Conservation (phyloP, 139 green algal genomes). For the Haematococcus lacustris region DNA sequence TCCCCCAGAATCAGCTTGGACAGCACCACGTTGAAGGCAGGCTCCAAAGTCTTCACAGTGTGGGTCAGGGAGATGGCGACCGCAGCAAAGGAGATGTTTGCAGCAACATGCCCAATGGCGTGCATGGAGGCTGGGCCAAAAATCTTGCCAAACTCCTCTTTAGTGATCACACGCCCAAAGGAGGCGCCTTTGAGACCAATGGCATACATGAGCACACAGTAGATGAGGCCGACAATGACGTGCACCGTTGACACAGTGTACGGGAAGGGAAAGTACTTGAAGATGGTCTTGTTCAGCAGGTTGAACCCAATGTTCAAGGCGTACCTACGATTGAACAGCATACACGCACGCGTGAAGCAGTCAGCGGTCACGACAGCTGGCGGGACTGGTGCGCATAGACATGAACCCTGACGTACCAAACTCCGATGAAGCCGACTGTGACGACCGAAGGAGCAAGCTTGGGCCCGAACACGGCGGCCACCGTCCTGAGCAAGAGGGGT, state of each 20-base stretch:
- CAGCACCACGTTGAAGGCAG: constrained; percentile 90
- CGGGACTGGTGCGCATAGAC: not conserved
- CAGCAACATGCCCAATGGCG: constrained; percentile 91
- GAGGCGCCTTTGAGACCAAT: constrained; percentile 83
- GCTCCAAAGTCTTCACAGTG: constrained; percentile 97
- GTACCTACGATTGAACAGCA: constrained; percentile 58
- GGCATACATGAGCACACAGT: constrained; percentile 75
- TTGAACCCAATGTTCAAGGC: constrained; percentile 98
- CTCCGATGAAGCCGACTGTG: constrained; percentile 67
- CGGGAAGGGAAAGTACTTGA: constrained; percentile 98
- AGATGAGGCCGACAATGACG: constrained; percentile 79
- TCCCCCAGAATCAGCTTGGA: constrained; percentile 74
- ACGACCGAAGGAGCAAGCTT: constrained; percentile 60
- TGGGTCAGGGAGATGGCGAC: constrained; percentile 98
- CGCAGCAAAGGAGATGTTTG: constrained; percentile 96
- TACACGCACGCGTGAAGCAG: not conserved
- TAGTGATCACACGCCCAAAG: constrained; percentile 80
- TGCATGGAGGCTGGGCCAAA: constrained; percentile 88
- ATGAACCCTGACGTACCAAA: constrained; percentile 58
- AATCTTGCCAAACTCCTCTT: constrained; percentile 79
- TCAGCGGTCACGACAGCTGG: not conserved
- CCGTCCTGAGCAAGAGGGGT: constrained; percentile 29
- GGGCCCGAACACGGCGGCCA: constrained; percentile 63
- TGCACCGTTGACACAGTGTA: constrained; percentile 90
- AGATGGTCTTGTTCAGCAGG: constrained; percentile 98